These are phyloP conservation scores for Noccaea bulbosa DNA, from an alignment of 345 rosid species.

Conservation along the genomic window DNA sequence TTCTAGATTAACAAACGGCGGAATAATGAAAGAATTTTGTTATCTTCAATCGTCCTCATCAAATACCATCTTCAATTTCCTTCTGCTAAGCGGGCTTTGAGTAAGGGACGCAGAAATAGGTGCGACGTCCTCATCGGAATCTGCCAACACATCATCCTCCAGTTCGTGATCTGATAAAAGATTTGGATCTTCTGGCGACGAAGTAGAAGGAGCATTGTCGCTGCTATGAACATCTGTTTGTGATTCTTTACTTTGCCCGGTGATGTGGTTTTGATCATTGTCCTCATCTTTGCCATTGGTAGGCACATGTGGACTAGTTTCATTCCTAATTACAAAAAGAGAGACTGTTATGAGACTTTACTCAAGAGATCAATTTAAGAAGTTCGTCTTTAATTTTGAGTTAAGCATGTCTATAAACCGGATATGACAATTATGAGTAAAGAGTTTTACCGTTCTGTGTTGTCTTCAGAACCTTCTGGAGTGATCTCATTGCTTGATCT, in stretches of 20 bases:
- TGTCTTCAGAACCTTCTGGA: conserved; percentile 36
- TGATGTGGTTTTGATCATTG: conserved; percentile 21
- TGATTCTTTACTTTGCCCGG: conserved; percentile 16
- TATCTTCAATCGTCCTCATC: conserved; percentile 63
- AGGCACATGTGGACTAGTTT: conserved; percentile 8
- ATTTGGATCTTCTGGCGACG: conserved; percentile 35
- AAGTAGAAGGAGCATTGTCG: conserved; percentile 29
- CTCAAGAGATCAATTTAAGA: conserved; percentile 14
- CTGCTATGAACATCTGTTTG: conserved; percentile 32
- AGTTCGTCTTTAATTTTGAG: background rate
- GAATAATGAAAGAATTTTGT: background rate
- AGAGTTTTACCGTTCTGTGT: conserved; percentile 45
- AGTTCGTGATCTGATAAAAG: conserved; percentile 38
- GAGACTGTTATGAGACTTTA: background rate
- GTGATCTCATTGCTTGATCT: conserved; percentile 29
- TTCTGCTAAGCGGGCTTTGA: conserved; percentile 48
- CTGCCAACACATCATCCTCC: conserved; percentile 48
- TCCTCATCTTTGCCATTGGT: conserved; percentile 26
- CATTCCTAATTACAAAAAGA: conserved; percentile 44
- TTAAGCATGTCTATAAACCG: conserved; percentile 14
- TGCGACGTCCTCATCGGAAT: conserved; percentile 53
- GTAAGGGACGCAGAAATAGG: conserved; percentile 42
- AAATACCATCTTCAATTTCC: conserved; percentile 66
- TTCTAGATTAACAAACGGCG: no score
- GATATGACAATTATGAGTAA: background rate